Conservation (phyloP, 257 asterid genomes). For the Sherardia arvensis region DNA sequence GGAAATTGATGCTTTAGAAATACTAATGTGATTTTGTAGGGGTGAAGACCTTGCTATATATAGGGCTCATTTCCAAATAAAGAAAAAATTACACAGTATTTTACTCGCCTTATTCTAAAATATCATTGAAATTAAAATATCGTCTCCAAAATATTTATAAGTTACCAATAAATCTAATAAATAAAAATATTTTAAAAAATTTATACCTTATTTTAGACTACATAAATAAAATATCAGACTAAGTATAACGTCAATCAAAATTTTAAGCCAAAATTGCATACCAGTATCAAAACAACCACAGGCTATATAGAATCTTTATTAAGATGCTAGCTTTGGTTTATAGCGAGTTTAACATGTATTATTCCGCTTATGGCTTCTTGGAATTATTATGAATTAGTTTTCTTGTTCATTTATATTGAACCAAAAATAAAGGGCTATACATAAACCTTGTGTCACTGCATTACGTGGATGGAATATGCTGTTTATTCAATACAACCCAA, state of each 20-base stretch:
- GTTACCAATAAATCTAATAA: too few relatives aligned
- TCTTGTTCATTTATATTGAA: too few relatives aligned
- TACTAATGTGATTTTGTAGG: not conserved
- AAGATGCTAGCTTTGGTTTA: conserved; percentile 31
- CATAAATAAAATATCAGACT: too few relatives aligned
- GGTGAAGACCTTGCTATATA: conserved; percentile 1
- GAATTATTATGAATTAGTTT: not conserved
- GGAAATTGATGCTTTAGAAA: not conserved
- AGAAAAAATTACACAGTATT: too few relatives aligned
- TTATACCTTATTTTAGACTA: too few relatives aligned
- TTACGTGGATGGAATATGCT: not conserved
- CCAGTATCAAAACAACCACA: not conserved
- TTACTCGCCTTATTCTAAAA: too few relatives aligned
- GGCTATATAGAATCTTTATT: not conserved
- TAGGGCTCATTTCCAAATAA: too few relatives aligned
- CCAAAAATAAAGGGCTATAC: not conserved
- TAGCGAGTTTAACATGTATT: not conserved
- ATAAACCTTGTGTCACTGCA: not conserved
- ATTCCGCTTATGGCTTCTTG: conserved; percentile 8
- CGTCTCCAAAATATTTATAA: too few relatives aligned
- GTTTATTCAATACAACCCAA: not conserved
- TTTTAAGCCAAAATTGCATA: too few relatives aligned
- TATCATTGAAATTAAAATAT: too few relatives aligned
- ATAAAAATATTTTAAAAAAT: too few relatives aligned
- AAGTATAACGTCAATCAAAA: too few relatives aligned